Conservation (phyloP, 352 stramenopile genomes). For the Pythium coloratum region DNA sequence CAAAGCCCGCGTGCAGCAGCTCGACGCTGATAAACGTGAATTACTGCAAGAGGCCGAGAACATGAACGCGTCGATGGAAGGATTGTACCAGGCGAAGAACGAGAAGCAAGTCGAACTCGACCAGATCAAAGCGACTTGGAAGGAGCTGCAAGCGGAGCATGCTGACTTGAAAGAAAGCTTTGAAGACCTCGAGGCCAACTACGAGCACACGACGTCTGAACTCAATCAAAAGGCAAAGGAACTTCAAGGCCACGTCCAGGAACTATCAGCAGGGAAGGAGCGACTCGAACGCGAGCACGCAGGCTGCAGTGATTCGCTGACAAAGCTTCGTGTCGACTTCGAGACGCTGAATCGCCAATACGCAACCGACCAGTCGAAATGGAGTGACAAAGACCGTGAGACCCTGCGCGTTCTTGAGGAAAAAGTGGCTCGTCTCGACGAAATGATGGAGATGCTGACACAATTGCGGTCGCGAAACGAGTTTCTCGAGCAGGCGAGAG, state of each 20-base stretch:
- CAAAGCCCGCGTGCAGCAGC: slow-evolving; percentile 37
- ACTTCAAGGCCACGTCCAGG: slow-evolving; percentile 34
- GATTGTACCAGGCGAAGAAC: slow-evolving; percentile 49
- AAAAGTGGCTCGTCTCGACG: slow-evolving; percentile 48
- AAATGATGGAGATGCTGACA: slow-evolving; percentile 70
- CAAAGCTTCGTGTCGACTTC: slow-evolving; percentile 26
- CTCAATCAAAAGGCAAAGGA: slow-evolving; percentile 33
- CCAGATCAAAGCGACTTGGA: slow-evolving; percentile 43
- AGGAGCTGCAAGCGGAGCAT: slow-evolving; percentile 51
- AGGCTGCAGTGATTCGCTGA: slow-evolving; percentile 17
- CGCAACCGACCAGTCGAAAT: slow-evolving; percentile 35
- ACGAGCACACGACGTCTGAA: slow-evolving; percentile 37
- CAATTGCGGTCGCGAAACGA: slow-evolving; percentile 52
- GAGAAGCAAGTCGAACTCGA: slow-evolving; percentile 64
- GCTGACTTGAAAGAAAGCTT: slow-evolving; percentile 60
- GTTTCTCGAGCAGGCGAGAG: slow-evolving; percentile 47
- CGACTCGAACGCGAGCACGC: slow-evolving; percentile 26
- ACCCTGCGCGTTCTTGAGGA: slow-evolving; percentile 38
- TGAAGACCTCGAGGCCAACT: slow-evolving; percentile 42
- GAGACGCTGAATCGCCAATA: slow-evolving; percentile 29
- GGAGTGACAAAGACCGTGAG: slow-evolving; percentile 34
- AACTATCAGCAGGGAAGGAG: slow-evolving; percentile 16
- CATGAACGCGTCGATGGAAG: slow-evolving; percentile 56
- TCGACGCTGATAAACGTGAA: slow-evolving; percentile 68
- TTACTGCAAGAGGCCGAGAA: slow-evolving; percentile 64